Conservation (phyloP, 371 early-diverging fungal species). For the Capillidium heterosporum region DNA sequence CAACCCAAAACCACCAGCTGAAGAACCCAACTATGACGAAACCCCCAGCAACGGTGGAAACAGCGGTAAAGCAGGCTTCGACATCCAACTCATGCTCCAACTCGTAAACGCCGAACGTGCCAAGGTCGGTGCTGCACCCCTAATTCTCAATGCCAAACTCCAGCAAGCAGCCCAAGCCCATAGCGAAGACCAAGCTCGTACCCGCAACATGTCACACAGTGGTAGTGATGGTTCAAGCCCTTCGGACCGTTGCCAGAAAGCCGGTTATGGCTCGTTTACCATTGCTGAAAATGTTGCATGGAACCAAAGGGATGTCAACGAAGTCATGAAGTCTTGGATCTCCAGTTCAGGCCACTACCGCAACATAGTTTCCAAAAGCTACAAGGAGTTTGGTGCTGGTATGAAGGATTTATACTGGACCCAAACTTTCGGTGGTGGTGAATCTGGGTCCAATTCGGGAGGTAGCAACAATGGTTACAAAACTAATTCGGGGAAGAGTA, state of each 20-base stretch:
- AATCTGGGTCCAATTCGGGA: too few relatives aligned
- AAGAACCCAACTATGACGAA: too few relatives aligned
- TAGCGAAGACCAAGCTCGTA: slow-evolving; percentile 13
- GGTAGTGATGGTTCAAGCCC: slow-evolving; percentile 9
- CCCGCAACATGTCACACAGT: slow-evolving; percentile 15
- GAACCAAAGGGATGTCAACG: slow-evolving; percentile 10
- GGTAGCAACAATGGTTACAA: too few relatives aligned
- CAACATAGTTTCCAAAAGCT: slow-evolving; percentile 16
- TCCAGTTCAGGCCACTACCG: slow-evolving; percentile 21
- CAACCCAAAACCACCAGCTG: too few relatives aligned
- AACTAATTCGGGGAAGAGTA: too few relatives aligned
- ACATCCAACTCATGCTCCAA: background rate
- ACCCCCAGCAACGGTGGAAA: too few relatives aligned
- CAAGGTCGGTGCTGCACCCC: background rate
- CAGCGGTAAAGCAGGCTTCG: background rate
- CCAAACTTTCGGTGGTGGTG: background rate
- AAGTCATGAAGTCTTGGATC: slow-evolving; percentile 19
- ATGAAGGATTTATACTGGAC: background rate
- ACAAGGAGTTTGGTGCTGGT: background rate
- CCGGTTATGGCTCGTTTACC: slow-evolving; percentile 8
- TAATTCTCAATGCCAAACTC: background rate
- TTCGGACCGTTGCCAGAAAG: slow-evolving; percentile 6
- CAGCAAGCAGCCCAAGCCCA: slow-evolving; percentile 14
- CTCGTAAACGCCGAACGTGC: background rate
- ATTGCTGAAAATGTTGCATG: slow-evolving; percentile 24